phyloP scores from a whole-genome alignment of 257 asterid genomes.

The Verbascum thapsus region DNA sequence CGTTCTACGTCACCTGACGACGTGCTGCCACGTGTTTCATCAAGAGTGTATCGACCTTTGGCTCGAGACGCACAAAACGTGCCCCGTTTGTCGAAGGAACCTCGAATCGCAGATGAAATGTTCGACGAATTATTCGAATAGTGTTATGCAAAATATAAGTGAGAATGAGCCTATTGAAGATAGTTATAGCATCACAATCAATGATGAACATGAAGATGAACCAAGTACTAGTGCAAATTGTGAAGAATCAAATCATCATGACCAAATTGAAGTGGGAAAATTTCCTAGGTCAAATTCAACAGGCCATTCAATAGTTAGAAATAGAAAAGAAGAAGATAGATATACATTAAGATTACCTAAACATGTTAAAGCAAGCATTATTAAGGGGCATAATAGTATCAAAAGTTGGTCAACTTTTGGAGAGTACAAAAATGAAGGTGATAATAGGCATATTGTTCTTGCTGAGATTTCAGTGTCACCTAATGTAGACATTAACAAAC shows the following conservation, averaged over 20 bases:
- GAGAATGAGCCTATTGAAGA: slow-evolving; percentile 35
- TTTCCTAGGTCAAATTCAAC: slow-evolving; percentile 76
- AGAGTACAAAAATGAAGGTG: slow-evolving; percentile 37
- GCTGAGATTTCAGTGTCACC: slow-evolving; percentile 40
- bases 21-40: slow-evolving; percentile 86
- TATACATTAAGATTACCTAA: slow-evolving; percentile 73
- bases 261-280: slow-evolving; percentile 24
- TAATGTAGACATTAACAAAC: slow-evolving; percentile 29
- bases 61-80: slow-evolving; percentile 81
- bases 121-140: slow-evolving; percentile 17
- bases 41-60: slow-evolving; percentile 89
- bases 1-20: slow-evolving; percentile 61
- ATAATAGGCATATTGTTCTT: slow-evolving; percentile 30
- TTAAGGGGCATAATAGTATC: slow-evolving; percentile 55
- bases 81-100: slow-evolving; percentile 82
- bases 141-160: slow-evolving; percentile 10
- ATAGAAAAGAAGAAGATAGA: slow-evolving; percentile 48
- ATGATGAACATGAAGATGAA: slow-evolving; percentile 31
- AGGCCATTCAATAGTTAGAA: slow-evolving; percentile 65
- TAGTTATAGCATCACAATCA: slow-evolving; percentile 44
- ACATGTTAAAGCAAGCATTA: slow-evolving; percentile 52
- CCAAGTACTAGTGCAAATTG: background rate
- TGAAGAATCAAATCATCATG: slow-evolving; percentile 14
- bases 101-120: slow-evolving; percentile 57
- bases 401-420: slow-evolving; percentile 66